Evolutionary conservation across 73 alveolate genomes (phyloP).

Genomic region (Blepharisma japonicum): DNA sequence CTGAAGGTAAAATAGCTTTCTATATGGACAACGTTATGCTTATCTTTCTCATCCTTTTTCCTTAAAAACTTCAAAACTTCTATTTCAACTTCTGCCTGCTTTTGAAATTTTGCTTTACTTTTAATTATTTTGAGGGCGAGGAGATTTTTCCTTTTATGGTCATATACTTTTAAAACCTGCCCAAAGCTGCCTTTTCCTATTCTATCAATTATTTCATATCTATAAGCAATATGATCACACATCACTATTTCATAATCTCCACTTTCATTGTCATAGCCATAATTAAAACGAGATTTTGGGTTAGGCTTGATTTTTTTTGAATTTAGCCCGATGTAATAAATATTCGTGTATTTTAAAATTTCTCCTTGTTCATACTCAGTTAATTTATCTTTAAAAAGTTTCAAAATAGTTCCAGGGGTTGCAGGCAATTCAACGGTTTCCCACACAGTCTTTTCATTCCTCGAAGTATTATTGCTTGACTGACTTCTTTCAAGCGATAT

Average conservation of each 20-base stretch:
- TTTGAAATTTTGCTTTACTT: slow-evolving; percentile 44
- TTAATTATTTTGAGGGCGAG: slow-evolving; percentile 44
- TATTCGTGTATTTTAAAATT: slow-evolving; percentile 10
- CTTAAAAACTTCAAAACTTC: slow-evolving; percentile 58
- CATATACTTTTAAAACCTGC: slow-evolving; percentile 38
- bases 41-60: slow-evolving; percentile 47
- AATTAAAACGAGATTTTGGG: slow-evolving; percentile 32
- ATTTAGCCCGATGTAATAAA: slow-evolving; percentile 37
- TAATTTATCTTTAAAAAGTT: neutral
- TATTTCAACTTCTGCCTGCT: slow-evolving; percentile 67
- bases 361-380: slow-evolving; percentile 29
- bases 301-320: slow-evolving; percentile 32
- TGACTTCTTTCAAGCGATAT: too few species aligned
- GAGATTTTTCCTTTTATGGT: slow-evolving; percentile 45
- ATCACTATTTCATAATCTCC: slow-evolving; percentile 47
- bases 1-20: slow-evolving; percentile 51
- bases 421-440: slow-evolving; percentile 9
- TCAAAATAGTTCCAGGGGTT: slow-evolving; percentile 5
- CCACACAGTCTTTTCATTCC: neutral
- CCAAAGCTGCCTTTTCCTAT: slow-evolving; percentile 65
- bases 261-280: slow-evolving; percentile 60
- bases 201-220: slow-evolving; percentile 54
- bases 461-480: too few species aligned
- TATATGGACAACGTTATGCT: slow-evolving; percentile 51
- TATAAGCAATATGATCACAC: slow-evolving; percentile 56